These are phyloP conservation scores for Calocybe gangraenosa DNA, from an alignment of 768 basidiomycete genomes.

Conservation along the genomic window DNA sequence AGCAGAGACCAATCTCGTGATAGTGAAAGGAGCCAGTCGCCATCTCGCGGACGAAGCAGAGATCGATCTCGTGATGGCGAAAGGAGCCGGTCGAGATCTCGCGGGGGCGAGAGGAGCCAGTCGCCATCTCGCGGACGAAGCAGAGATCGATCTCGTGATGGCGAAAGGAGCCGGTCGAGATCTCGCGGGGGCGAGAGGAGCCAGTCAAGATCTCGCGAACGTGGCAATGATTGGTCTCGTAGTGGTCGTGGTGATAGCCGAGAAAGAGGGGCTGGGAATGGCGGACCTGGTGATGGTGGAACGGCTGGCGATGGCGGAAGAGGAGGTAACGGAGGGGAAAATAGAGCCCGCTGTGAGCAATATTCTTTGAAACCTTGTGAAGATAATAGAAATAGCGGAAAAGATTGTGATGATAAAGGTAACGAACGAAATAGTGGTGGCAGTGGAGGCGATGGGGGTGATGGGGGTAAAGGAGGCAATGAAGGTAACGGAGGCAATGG, in stretches of 20 bases:
- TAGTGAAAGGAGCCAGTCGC: too few species aligned
- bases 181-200: too few species aligned
- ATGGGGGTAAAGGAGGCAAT: background rate
- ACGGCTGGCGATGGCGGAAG: background rate
- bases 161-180: too few species aligned
- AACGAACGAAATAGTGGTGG: background rate
- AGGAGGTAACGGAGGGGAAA: constrained; percentile 1
- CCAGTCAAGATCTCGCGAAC: background rate
- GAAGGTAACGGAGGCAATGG: background rate
- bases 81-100: background rate
- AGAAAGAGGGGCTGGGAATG: too few species aligned
- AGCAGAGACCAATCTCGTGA: background rate
- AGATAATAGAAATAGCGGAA: background rate
- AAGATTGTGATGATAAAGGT: background rate
- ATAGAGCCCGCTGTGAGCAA: too few species aligned
- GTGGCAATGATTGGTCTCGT: background rate
- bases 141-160: too few species aligned
- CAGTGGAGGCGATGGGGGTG: background rate
- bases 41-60: constrained; percentile 1
- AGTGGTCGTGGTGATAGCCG: background rate
- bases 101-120: background rate
- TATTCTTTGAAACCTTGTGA: too few species aligned
- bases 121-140: constrained; percentile 2
- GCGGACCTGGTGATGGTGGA: constrained; percentile 1
- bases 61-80: too few species aligned